These are phyloP conservation scores for Aureobasidium sp. DNA, from an alignment of 2,329 filamentous ascomycete genomes.

Conservation along the genomic window DNA sequence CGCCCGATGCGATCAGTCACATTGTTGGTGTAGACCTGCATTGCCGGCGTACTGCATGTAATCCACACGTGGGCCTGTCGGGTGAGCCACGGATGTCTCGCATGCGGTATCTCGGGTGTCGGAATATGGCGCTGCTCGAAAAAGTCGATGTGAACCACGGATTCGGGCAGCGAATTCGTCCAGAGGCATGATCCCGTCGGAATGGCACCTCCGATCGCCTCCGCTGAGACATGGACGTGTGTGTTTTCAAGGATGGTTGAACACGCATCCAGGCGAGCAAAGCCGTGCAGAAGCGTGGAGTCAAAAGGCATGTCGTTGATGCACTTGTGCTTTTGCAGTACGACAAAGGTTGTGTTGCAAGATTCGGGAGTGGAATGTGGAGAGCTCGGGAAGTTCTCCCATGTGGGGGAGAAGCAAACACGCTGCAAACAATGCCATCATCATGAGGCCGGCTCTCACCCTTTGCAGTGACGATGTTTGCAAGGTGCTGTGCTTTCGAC, in stretches of 20 bases:
- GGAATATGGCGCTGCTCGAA: neutral
- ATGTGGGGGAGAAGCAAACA: constrained; percentile 1
- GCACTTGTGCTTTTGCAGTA: neutral
- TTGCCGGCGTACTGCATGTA: constrained; percentile 1
- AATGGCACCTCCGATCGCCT: neutral
- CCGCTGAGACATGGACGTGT: neutral
- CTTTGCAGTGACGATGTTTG: neutral
- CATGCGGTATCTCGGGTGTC: constrained; percentile 8
- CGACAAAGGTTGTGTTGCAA: neutral
- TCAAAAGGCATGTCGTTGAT: neutral
- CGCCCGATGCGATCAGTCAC: neutral
- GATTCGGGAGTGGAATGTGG: neutral
- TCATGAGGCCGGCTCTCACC: neutral
- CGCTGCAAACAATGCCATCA: constrained; percentile 9
- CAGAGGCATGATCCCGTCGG: neutral
- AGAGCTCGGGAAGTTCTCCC: neutral
- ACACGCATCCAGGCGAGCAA: constrained; percentile 6
- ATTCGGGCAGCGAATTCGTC: neutral
- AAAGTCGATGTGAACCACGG: constrained; percentile 1
- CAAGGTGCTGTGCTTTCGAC: neutral
- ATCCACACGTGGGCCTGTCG: constrained; percentile 4
- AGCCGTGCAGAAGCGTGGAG: constrained; percentile 1
- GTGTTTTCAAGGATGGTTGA: neutral
- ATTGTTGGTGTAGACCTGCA: neutral
- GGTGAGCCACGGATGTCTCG: constrained; percentile 10